A percentile compares a stretch with the other conserved stretches of the same genome.
Evolutionary conservation across 73 alveolate species (phyloP).

Genomic region (Uronychia setigera): DNA sequence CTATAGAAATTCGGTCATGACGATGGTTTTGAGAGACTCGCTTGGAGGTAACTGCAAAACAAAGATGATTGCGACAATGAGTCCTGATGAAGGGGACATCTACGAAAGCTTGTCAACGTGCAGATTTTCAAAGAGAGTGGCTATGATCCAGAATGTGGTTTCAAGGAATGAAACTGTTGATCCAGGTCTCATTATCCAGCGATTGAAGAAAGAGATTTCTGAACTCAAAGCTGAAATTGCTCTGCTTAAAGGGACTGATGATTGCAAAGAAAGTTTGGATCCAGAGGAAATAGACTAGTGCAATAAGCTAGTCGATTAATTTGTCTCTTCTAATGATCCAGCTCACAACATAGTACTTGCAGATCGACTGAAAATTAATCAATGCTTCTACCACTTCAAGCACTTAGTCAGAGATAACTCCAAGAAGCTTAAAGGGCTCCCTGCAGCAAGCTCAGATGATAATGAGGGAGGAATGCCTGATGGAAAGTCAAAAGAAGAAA

Average conservation of each 20-base stretch:
- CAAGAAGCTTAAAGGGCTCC: constrained; percentile 61
- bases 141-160: constrained; percentile 94
- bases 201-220: constrained; percentile 94
- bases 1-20: constrained; percentile 97
- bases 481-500: constrained; percentile 63
- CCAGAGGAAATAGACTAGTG: constrained; percentile 95
- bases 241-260: constrained; percentile 92
- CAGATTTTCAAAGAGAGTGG: constrained; percentile 98
- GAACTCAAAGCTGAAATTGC: constrained; percentile 97
- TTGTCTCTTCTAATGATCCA: constrained; percentile 84
- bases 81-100: constrained; percentile 89
- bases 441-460: constrained; percentile 8
- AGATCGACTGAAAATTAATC: constrained; percentile 94
- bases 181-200: constrained; percentile 94
- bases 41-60: constrained; percentile 99
- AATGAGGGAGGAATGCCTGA: not conserved
- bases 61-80: constrained; percentile 96
- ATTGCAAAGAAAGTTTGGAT: constrained; percentile 82
- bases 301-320: constrained; percentile 87
- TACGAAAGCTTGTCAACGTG: constrained; percentile 89
- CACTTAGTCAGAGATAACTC: constrained; percentile 70
- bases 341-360: constrained; percentile 78
- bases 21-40: constrained; percentile 94
- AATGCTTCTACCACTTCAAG: constrained; percentile 94
- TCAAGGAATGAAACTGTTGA: constrained; percentile 96